These are phyloP conservation scores for Acanthamoeba lenticulata DNA, from an alignment of 208 protist genomes.

Conservation along the genomic window DNA sequence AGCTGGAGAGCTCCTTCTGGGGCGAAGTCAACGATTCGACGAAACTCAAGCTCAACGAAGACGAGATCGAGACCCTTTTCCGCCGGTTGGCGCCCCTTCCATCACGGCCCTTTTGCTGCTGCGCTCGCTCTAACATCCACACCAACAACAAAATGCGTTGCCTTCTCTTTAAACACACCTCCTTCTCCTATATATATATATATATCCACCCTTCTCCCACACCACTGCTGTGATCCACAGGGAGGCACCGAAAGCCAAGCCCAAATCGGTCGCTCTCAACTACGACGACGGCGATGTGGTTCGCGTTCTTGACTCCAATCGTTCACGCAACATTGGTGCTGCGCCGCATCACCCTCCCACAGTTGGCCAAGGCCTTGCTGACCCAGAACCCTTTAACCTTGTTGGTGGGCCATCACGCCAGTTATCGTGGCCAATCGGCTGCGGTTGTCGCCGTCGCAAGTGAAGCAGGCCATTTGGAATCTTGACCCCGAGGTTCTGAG, in stretches of 20 bases:
- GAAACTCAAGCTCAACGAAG: background rate
- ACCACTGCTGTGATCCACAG: background rate
- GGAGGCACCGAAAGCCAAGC: background rate
- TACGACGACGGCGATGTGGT: background rate
- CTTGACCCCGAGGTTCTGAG: background rate
- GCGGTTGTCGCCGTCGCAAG: background rate
- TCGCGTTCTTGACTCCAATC: background rate
- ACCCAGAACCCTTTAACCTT: background rate
- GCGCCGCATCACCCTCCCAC: background rate
- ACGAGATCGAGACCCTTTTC: conserved; percentile 20
- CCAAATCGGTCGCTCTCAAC: background rate
- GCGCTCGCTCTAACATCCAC: too few species aligned
- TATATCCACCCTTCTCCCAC: too few species aligned
- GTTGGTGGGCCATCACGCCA: background rate
- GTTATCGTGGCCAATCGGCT: conserved; percentile 49
- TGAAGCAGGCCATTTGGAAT: conserved; percentile 43
- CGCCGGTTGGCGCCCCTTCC: background rate
- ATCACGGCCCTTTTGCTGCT: too few species aligned
- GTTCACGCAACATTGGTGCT: conserved; percentile 33
- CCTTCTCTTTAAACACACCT: too few species aligned
- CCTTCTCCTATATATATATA: too few species aligned
- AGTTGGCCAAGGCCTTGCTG: too few species aligned
- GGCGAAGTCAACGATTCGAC: background rate
- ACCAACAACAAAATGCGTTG: too few species aligned
- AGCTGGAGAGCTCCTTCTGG: background rate